A percentile compares a stretch with the other conserved stretches of the same genome.
Conservation (phyloP, 345 rosid species). For the Microthlaspi erraticum region DNA sequence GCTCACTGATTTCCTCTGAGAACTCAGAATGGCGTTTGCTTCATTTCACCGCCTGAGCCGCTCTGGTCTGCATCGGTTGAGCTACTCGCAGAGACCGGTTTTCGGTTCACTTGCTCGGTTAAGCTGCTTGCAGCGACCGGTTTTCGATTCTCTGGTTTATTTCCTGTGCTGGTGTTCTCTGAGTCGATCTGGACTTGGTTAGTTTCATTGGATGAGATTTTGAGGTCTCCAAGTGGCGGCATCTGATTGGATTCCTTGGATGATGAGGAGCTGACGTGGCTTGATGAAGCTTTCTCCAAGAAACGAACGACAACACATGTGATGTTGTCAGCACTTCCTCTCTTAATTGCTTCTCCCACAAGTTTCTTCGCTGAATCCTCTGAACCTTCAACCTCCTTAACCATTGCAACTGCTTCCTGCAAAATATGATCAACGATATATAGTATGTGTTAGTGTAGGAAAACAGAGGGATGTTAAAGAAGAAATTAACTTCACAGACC, state of each 20-base stretch:
- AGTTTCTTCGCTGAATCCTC: slow-evolving; percentile 85
- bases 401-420: slow-evolving; percentile 91
- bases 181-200: slow-evolving; percentile 15
- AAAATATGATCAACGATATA: background rate
- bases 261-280: slow-evolving; percentile 18
- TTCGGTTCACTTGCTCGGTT: slow-evolving; percentile 3
- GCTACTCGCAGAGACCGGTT: slow-evolving; percentile 13
- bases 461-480: background rate
- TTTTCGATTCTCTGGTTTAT: slow-evolving; percentile 18
- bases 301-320: slow-evolving; percentile 92
- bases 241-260: slow-evolving; percentile 11
- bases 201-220: slow-evolving; percentile 23
- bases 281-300: slow-evolving; percentile 34
- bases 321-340: slow-evolving; percentile 96
- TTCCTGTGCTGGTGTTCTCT: slow-evolving; percentile 5
- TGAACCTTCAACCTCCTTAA: slow-evolving; percentile 74
- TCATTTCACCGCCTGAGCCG: background rate
- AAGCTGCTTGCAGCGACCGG: slow-evolving; percentile 3
- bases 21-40: slow-evolving; percentile 11
- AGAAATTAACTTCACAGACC: slow-evolving; percentile 48
- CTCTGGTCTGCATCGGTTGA: slow-evolving; percentile 11
- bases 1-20: slow-evolving; percentile 3
- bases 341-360: slow-evolving; percentile 81
- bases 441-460: background rate
- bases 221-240: slow-evolving; percentile 24